A percentile compares a stretch with the other conserved stretches of the same genome.
Conservation (phyloP, 768 basidiomycete genomes). For the Panaeolus papilionaceus region DNA sequence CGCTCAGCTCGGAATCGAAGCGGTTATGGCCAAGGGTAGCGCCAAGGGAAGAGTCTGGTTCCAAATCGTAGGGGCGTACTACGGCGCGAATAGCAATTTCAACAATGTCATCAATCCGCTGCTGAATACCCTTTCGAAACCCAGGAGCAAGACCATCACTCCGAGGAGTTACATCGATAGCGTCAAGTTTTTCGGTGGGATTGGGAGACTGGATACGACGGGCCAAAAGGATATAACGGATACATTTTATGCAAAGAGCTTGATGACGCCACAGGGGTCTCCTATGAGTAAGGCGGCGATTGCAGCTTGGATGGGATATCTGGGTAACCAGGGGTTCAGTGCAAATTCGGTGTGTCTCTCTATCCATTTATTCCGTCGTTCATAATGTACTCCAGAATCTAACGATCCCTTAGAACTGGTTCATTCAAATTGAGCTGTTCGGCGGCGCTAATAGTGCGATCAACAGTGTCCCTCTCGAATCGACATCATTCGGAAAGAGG, state of each 20-base stretch:
- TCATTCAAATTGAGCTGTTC: slow-evolving; percentile 36
- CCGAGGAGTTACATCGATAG: background rate
- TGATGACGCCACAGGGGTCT: slow-evolving; percentile 27
- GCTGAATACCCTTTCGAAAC: background rate
- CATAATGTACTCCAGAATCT: no score
- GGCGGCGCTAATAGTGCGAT: slow-evolving; percentile 41
- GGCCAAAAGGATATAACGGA: no score
- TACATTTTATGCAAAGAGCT: no score
- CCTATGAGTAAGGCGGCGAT: slow-evolving; percentile 40
- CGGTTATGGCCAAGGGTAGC: slow-evolving; percentile 1
- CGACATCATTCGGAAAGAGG: slow-evolving; percentile 41
- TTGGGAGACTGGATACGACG: no score
- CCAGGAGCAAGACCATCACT: background rate
- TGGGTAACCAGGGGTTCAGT: slow-evolving; percentile 42
- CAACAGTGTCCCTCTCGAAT: slow-evolving; percentile 33
- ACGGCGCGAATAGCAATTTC: background rate
- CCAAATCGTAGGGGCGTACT: slow-evolving; percentile 2
- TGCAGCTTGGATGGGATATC: slow-evolving; percentile 41
- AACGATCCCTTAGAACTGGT: slow-evolving; percentile 28
- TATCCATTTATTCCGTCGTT: no score
- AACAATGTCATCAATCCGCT: background rate
- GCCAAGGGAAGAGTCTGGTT: background rate
- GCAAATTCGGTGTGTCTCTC: slow-evolving; percentile 31
- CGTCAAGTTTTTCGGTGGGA: background rate
- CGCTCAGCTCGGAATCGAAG: background rate